Evolutionary conservation across 148 eudicot species (phyloP).

Genomic region (Simmondsia chinensis): DNA sequence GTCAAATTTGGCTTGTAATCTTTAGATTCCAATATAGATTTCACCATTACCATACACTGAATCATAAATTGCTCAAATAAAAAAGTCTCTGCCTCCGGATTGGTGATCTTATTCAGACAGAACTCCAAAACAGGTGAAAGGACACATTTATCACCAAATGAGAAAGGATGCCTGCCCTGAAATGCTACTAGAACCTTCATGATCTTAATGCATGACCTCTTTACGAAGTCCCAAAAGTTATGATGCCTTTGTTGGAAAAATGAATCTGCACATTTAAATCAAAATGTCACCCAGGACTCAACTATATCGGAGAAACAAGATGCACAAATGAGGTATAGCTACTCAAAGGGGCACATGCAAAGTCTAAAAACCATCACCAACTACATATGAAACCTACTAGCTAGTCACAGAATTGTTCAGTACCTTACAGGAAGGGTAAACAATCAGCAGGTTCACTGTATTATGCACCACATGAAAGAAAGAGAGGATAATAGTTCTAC

Average conservation of each 20-base stretch:
- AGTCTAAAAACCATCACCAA: too few species aligned
- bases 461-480: too few species aligned
- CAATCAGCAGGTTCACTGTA: too few species aligned
- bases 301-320: not conserved
- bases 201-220: conserved; percentile 72
- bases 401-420: too few species aligned
- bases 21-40: conserved; percentile 86
- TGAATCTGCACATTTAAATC: conserved; percentile 55
- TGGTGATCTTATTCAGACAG: conserved; percentile 74
- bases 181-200: conserved; percentile 77
- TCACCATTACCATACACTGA: conserved; percentile 84
- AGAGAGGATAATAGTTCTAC: too few species aligned
- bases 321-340: not conserved
- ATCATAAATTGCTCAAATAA: conserved; percentile 78
- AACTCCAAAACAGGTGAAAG: conserved; percentile 72
- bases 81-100: conserved; percentile 62
- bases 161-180: conserved; percentile 89
- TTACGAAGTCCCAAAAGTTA: conserved; percentile 64
- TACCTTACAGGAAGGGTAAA: too few species aligned
- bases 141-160: conserved; percentile 86
- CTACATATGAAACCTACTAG: too few species aligned
- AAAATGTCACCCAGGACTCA: conserved; percentile 2
- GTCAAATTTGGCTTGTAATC: conserved; percentile 76
- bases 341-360: too few species aligned
- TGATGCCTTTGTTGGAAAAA: conserved; percentile 60